phyloP scores from a whole-genome alignment of 768 basidiomycete genomes.

The Russula emetica region DNA sequence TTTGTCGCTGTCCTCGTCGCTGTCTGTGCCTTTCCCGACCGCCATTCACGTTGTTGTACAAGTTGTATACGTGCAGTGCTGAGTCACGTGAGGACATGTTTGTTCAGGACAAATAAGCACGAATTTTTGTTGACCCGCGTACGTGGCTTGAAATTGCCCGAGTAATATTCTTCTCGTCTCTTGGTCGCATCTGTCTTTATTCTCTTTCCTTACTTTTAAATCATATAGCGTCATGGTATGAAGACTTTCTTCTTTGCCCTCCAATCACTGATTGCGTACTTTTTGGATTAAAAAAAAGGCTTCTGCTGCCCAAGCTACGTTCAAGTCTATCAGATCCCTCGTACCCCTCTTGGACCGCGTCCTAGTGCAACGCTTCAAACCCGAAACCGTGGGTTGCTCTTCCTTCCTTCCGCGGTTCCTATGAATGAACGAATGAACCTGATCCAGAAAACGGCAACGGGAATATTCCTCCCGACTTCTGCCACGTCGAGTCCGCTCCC shows the following conservation, averaged over 20 bases:
- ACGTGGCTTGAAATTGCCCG: neutral
- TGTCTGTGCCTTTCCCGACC: neutral
- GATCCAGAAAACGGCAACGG: conserved; percentile 90
- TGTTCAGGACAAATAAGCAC: conserved; percentile 8
- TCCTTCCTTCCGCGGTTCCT: neutral
- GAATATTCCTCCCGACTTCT: conserved; percentile 93
- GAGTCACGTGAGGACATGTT: conserved; percentile 7
- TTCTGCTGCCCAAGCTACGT: conserved; percentile 76
- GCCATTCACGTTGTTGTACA: neutral
- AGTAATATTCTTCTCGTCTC: neutral
- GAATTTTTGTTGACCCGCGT: neutral
- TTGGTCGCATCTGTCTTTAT: neutral
- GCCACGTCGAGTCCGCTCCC: conserved; percentile 83
- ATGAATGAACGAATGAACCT: neutral
- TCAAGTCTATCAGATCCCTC: conserved; percentile 91
- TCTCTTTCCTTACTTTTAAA: neutral
- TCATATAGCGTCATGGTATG: conserved; percentile 2
- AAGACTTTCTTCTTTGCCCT: neutral
- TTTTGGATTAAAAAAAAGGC: neutral
- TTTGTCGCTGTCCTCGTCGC: conserved; percentile 6
- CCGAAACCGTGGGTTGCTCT: conserved; percentile 71
- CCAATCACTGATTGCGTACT: neutral
- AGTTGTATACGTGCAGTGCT: too few species aligned
- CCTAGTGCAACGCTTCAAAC: conserved; percentile 95
- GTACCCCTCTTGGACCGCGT: conserved; percentile 94